Percentiles rank a stretch among this genome's conserved stretches.
Evolutionary conservation across 2,329 filamentous ascomycete genomes (phyloP).

Genomic region (Leptographium flavum): DNA sequence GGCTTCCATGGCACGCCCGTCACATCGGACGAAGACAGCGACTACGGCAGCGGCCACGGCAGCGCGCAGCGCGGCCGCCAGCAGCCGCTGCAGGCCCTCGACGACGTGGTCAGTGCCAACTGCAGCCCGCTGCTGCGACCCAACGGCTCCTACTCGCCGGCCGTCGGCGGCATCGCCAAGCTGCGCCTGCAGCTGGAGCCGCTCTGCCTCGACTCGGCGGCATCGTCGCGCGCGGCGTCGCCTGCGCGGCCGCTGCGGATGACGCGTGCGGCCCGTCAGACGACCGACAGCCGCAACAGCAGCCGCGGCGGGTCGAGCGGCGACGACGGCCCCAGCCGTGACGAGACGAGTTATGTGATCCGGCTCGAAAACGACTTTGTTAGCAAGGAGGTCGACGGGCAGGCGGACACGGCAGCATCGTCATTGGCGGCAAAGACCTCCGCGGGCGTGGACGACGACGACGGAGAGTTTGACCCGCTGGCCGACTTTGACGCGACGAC

Average conservation of each 20-base stretch:
- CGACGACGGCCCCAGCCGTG: slow-evolving; percentile 40
- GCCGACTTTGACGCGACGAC: slow-evolving; percentile 1
- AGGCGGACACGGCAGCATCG: background rate
- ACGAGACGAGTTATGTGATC: slow-evolving; percentile 69
- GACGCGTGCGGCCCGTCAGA: too few species aligned
- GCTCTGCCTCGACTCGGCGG: slow-evolving; percentile 34
- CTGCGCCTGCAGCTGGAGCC: slow-evolving; percentile 71
- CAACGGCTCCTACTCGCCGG: slow-evolving; percentile 35
- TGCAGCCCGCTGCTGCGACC: slow-evolving; percentile 45
- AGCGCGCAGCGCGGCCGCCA: slow-evolving; percentile 21
- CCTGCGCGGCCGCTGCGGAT: slow-evolving; percentile 6
- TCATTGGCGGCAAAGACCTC: background rate
- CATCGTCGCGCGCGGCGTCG: slow-evolving; percentile 29
- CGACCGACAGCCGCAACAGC: slow-evolving; percentile 43
- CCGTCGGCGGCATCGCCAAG: slow-evolving; percentile 62
- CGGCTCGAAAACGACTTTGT: slow-evolving; percentile 73
- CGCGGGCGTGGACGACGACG: background rate
- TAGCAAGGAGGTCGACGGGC: slow-evolving; percentile 40
- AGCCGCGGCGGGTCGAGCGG: slow-evolving; percentile 47
- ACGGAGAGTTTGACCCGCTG: background rate
- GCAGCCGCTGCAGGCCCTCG: slow-evolving; percentile 25
- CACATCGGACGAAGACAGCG: slow-evolving; percentile 44
- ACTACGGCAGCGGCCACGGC: slow-evolving; percentile 22
- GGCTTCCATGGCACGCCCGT: slow-evolving; percentile 40
- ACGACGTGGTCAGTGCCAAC: slow-evolving; percentile 47